Conservation (phyloP, 1,284 basidiomycete species). For the Polyporus tsugae region DNA sequence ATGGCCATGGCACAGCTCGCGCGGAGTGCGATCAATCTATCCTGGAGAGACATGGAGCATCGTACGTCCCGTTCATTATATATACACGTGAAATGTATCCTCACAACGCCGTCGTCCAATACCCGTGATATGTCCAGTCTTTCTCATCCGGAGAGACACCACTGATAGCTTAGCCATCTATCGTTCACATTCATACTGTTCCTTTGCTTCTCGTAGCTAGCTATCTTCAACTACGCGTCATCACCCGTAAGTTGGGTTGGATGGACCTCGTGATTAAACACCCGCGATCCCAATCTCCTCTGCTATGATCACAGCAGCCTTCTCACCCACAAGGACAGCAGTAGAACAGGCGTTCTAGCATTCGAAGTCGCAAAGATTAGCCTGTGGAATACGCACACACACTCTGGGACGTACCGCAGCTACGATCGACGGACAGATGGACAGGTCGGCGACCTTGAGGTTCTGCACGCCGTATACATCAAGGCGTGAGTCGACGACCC, state of each 20-base stretch:
- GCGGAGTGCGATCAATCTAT: neutral
- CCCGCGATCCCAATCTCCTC: slow-evolving; percentile 40
- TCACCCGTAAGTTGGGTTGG: too few relatives aligned
- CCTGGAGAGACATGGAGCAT: neutral
- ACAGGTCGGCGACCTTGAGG: slow-evolving; percentile 67
- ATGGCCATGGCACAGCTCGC: neutral
- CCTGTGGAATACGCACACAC: neutral
- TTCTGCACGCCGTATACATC: slow-evolving; percentile 69
- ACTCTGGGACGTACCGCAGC: slow-evolving; percentile 19
- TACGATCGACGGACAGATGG: slow-evolving; percentile 43
- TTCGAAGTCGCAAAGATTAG: neutral
- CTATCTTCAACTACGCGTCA: too few relatives aligned
- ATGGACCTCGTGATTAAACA: neutral
- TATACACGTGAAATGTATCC: neutral
- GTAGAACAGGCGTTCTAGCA: slow-evolving; percentile 56
- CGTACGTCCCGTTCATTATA: neutral
- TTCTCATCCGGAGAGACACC: too few relatives aligned
- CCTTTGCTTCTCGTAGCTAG: neutral
- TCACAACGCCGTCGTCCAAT: neutral
- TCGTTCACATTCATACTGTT: neutral
- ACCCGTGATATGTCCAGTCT: neutral
- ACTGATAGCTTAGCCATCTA: too few relatives aligned
- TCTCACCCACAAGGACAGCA: slow-evolving; percentile 58
- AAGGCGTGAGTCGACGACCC: slow-evolving; percentile 67
- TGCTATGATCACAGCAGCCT: slow-evolving; percentile 55